Evolutionary conservation across 768 basidiomycete species (phyloP), one percentile per base, ranked within the genome.

Genomic region (Pleurotus citrinopileatus): DNA sequence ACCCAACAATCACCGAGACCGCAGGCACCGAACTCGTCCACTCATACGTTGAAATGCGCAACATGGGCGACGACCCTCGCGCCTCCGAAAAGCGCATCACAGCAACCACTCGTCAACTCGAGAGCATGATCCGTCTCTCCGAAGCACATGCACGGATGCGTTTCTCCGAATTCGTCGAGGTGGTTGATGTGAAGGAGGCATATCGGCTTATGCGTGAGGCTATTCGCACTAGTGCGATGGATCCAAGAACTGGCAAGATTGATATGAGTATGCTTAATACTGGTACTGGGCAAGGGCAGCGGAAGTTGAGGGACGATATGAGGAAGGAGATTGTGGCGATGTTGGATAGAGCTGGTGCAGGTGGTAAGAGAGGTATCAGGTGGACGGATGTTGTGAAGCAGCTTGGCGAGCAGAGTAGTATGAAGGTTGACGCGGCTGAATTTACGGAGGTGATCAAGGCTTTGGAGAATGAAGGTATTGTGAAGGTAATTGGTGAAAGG

Each of bases 141-240:
- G 97, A 99, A 70, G 97, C 90, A 0, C 97, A 99, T 65, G 95
- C 97, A 3, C 81, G 95, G 27, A 98, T 98, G 97, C 83, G 94
- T 0, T 89, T 97, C 68, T 89, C 88, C 17, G 77, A 84, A n/a
- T 80, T 81, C 50, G 96, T 99, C 34, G 91, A 95, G 64, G 71
- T 91, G 42, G 70, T 76, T 52, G 97, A 98, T 63, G 97, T 98
- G 26, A 76, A 80, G 57, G 97, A 98, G 69, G 94, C 96, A 1
- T 85, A 81, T 63, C 79, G 97, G n/a, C 80, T 99, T 61, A 98
- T 99, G 87, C 85, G 92, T 42, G 93, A 96, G 67, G 97, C 96
- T 3, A 90, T 99, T 70, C 84, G 92, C 62, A 94, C 95, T 57
- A 87, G 86, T 57, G 94, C 94, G 36, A 95, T 96, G 78, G 95